Percentiles rank a stretch among this genome's conserved stretches.
Evolutionary conservation across 192 early-diverging fungal species (phyloP).

Genomic region (Backusella morwellensis): DNA sequence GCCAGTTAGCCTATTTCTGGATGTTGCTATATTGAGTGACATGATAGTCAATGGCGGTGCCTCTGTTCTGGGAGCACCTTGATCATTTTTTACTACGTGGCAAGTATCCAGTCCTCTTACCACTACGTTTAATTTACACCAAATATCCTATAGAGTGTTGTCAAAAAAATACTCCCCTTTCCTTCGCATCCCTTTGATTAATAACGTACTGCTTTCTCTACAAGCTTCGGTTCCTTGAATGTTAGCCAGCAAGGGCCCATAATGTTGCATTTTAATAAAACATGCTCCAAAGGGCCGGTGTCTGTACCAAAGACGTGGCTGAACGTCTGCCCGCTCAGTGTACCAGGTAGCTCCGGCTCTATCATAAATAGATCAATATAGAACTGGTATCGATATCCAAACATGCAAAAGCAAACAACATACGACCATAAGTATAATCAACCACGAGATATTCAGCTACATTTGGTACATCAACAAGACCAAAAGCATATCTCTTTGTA

Average conservation of each 20-base stretch:
- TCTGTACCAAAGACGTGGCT: constrained; percentile 84
- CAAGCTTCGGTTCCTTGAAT: constrained; percentile 55
- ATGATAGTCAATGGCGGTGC: constrained; percentile 77
- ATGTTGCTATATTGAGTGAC: constrained; percentile 78
- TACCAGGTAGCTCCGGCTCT: constrained; percentile 51
- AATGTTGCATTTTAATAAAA: constrained; percentile 87
- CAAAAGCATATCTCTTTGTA: constrained; percentile 88
- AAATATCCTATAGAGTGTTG: constrained; percentile 49
- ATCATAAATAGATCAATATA: constrained; percentile 48
- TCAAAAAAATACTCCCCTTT: not conserved
- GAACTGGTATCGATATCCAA: not conserved
- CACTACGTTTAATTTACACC: constrained; percentile 75
- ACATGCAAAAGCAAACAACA: not conserved
- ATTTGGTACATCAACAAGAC: constrained; percentile 72
- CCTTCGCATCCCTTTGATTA: not conserved
- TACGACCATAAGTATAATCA: constrained; percentile 14
- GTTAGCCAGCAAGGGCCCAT: constrained; percentile 97
- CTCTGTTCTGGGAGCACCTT: constrained; percentile 25
- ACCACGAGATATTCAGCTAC: constrained; percentile 86
- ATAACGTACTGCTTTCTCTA: constrained; percentile 29
- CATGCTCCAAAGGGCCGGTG: constrained; percentile 82
- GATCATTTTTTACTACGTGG: constrained; percentile 47
- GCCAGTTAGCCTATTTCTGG: constrained; percentile 70
- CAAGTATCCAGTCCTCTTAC: constrained; percentile 69
- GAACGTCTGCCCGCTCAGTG: constrained; percentile 70